These are phyloP conservation scores for Musa troglodytarum DNA, from an alignment of 176 grass and related monocot genomes.

Conservation along the genomic window DNA sequence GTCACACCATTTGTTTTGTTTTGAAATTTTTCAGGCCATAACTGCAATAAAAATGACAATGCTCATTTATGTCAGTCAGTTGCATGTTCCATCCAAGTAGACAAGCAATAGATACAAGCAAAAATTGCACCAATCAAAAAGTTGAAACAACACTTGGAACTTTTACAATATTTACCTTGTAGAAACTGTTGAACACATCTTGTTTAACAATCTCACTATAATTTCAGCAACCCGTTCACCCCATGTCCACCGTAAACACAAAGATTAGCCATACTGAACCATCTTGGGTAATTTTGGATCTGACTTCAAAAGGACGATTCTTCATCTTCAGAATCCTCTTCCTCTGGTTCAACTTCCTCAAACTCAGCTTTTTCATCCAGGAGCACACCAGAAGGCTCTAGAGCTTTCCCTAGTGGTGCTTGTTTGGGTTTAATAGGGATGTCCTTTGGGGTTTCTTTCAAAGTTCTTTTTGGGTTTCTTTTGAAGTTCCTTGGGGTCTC, in stretches of 20 bases:
- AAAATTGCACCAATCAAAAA: neutral
- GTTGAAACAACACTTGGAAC: neutral
- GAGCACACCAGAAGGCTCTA: neutral
- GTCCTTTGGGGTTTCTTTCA: neutral
- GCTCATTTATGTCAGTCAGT: neutral
- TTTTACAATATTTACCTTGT: conserved; percentile 49
- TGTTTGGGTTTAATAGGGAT: conserved; percentile 27
- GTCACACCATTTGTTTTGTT: conserved; percentile 99
- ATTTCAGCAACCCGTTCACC: conserved; percentile 98
- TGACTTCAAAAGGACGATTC: conserved; percentile 58
- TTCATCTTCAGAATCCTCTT: conserved; percentile 38
- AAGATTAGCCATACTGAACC: conserved; percentile 87
- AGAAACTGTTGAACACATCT: conserved; percentile 93
- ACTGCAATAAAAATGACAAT: conserved; percentile 36
- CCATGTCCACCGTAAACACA: conserved; percentile 88
- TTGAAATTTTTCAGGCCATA: conserved; percentile 92
- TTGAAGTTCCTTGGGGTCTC: conserved; percentile 2
- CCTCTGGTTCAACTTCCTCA: conserved; percentile 25
- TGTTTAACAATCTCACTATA: conserved; percentile 98
- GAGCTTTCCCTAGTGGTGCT: conserved; percentile 18
- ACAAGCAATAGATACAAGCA: too few species aligned
- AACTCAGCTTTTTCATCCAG: conserved; percentile 26
- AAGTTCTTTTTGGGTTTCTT: neutral
- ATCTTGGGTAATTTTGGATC: conserved; percentile 65
- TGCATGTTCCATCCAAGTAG: neutral